Evolutionary conservation across 2,329 filamentous ascomycete species (phyloP).

Genomic region (Colletotrichum musicola): DNA sequence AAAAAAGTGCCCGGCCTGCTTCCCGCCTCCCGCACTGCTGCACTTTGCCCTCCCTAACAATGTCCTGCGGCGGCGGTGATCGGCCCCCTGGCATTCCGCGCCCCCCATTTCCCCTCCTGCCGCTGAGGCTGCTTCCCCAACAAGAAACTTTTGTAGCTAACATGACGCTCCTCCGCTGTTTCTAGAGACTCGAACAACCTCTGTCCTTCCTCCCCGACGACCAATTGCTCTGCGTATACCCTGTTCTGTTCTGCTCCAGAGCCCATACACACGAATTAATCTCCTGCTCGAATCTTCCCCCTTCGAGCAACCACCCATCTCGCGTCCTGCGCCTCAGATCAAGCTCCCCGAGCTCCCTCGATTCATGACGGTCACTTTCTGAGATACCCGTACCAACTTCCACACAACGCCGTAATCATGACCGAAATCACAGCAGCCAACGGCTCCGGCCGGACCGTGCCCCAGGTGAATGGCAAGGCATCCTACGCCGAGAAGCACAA

Average conservation of each 20-base stretch:
- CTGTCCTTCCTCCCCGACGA: slow-evolving; percentile 35
- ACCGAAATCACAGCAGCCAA: slow-evolving; percentile 59
- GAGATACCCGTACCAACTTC: slow-evolving; percentile 36
- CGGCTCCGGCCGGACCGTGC: slow-evolving; percentile 62
- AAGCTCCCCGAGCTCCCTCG: slow-evolving; percentile 35
- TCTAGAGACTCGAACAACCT: slow-evolving; percentile 36
- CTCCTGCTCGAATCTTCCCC: slow-evolving; percentile 36
- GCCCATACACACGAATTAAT: slow-evolving; percentile 32
- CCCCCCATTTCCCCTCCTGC: slow-evolving; percentile 24
- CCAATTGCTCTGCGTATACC: slow-evolving; percentile 35
- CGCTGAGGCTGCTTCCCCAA: slow-evolving; percentile 18
- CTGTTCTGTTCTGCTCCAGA: slow-evolving; percentile 31
- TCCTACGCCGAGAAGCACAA: slow-evolving; percentile 86
- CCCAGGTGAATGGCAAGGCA: slow-evolving; percentile 68
- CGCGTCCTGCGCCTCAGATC: slow-evolving; percentile 9
- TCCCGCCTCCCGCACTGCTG: slow-evolving; percentile 4
- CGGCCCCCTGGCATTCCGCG: slow-evolving; percentile 30
- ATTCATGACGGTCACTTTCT: slow-evolving; percentile 40
- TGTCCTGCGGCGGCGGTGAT: slow-evolving; percentile 19
- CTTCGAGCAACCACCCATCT: slow-evolving; percentile 27
- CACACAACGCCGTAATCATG: slow-evolving; percentile 55
- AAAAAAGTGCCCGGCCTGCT: background rate
- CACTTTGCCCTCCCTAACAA: slow-evolving; percentile 11
- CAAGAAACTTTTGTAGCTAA: slow-evolving; percentile 38
- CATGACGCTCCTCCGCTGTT: slow-evolving; percentile 13